These are phyloP conservation scores for Hypomyces perniciosus DNA, from an alignment of 2,329 filamentous ascomycete species.

Conservation along the genomic window DNA sequence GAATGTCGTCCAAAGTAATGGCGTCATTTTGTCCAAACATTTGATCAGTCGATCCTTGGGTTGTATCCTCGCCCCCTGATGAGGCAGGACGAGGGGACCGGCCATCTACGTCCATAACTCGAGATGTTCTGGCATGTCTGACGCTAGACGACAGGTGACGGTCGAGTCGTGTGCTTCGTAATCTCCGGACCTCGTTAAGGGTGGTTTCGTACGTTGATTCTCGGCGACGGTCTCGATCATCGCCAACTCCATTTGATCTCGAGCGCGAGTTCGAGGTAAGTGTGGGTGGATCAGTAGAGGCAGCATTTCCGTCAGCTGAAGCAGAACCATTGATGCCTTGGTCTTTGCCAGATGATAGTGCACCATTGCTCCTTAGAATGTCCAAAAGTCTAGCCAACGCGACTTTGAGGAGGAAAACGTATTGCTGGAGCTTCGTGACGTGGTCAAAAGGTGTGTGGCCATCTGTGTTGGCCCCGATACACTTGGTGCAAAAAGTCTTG, in stretches of 20 bases:
- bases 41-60: constrained; percentile 61
- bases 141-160: constrained; percentile 91
- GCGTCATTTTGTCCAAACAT: constrained; percentile 89
- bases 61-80: constrained; percentile 52
- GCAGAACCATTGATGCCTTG: constrained; percentile 37
- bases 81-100: constrained; percentile 69
- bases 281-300: constrained; percentile 50
- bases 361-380: constrained; percentile 77
- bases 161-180: constrained; percentile 89
- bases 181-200: constrained; percentile 84
- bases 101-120: constrained; percentile 67
- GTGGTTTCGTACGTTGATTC: constrained; percentile 89
- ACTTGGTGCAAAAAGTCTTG: constrained; percentile 65
- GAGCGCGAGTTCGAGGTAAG: constrained; percentile 63
- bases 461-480: constrained; percentile 53
- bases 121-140: constrained; percentile 81
- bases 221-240: constrained; percentile 49
- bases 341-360: constrained; percentile 71
- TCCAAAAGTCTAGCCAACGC: constrained; percentile 84
- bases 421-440: constrained; percentile 85
- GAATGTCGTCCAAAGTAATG: constrained; percentile 91
- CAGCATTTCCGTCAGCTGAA: constrained; percentile 39
- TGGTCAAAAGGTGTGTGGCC: constrained; percentile 54
- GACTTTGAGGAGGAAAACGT: constrained; percentile 86
- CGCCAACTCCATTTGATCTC: constrained; percentile 62